Evolutionary conservation across 345 rosid genomes (phyloP).

Genomic region (Citrus medica): DNA sequence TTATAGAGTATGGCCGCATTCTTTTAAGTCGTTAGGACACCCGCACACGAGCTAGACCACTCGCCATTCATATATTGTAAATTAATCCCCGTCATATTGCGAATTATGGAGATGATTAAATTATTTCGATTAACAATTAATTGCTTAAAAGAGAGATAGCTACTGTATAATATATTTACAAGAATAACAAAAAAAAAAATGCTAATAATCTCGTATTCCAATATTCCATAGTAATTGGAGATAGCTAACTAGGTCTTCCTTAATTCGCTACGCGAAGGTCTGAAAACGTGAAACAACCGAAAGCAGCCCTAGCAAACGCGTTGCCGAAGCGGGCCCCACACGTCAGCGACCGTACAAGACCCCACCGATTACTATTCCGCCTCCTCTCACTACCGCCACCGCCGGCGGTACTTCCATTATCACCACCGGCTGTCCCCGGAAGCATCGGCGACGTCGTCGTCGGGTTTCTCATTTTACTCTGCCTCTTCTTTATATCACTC

Average conservation of each 20-base stretch:
- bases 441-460: slow-evolving; percentile 22
- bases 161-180: neutral
- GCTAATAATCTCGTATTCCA: neutral
- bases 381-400: neutral
- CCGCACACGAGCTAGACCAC: too few relatives aligned
- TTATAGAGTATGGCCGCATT: too few relatives aligned
- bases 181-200: neutral
- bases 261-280: neutral
- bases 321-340: slow-evolving; percentile 9
- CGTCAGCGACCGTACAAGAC: slow-evolving; percentile 13
- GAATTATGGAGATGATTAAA: too few relatives aligned
- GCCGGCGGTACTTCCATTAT: neutral
- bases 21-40: too few relatives aligned
- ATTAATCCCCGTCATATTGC: too few relatives aligned
- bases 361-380: neutral
- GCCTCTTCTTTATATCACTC: slow-evolving; percentile 42
- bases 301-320: slow-evolving; percentile 19
- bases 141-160: too few relatives aligned
- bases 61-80: too few relatives aligned
- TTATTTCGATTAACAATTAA: too few relatives aligned
- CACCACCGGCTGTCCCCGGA: slow-evolving; percentile 6
- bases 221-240: neutral
- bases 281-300: slow-evolving; percentile 23
- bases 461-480: slow-evolving; percentile 22
- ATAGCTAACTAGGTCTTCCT: neutral